Base-by-base conservation (phyloP, 2,329 filamentous ascomycete genomes). In the Pseudodiploospora longispora region DNA sequence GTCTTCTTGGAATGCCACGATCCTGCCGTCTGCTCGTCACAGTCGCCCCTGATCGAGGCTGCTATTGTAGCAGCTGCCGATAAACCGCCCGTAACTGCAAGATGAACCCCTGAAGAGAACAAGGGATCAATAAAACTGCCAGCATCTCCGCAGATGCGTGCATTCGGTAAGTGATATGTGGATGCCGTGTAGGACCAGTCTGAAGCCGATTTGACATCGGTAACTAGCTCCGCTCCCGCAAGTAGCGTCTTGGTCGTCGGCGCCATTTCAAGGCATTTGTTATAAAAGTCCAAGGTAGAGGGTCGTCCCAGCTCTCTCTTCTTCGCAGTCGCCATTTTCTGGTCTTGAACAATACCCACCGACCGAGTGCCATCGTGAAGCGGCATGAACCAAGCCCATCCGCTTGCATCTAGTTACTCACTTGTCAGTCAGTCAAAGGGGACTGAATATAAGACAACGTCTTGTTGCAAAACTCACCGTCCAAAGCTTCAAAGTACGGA, bases 361-460 rank as follows among this genome's bases (percentile, higher is more conserved):
- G 69, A 73, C 3, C 48, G 42, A 3, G 62, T 72, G 9, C 63
- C 68, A 48, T 74, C 58, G 52, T 75, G 71, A 1, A 76, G 55
- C 0, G 72, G 72, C 42, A 76, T 75, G 39, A 59, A 58, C 71
- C 72, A 76, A 10, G 47, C 55, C 72, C 72, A 76, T 9, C 73
- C 72, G 45, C 67, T 74, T 2, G 43, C 62, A 52, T 75, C 71
- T 59, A 27, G 10, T 6, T 29, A n/a, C 10, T 35, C 12, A 9
- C 9, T 9, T 12, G 19, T 19, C 19, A 19, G 19, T 19, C 19
- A 19, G n/a, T 42, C 6, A 42, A 34, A 12, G 9, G 32, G 32
- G n/a, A 30, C 32, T 30, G 3, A 30, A 40, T 10, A 31, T 12
- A 9, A n/a, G 19, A 40, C 30, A 10, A 30, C 12, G 10, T n/a